Base-by-base conservation (phyloP, 805 yeast genomes). In the Ogataea nakhonphanomensis region DNA sequence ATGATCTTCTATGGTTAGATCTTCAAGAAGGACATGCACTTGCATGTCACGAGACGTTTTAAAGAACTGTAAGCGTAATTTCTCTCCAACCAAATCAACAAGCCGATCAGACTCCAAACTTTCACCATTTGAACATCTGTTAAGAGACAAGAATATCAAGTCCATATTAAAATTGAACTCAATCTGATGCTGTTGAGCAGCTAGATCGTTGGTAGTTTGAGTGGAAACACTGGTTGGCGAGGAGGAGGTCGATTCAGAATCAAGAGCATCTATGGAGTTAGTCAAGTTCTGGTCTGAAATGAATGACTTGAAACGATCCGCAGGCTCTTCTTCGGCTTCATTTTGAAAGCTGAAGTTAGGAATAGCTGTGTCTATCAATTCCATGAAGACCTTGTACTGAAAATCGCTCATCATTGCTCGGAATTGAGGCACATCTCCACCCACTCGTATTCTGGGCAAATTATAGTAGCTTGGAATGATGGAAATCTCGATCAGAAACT, bases 331-430 rank as follows among this genome's bases (percentile, higher is more conserved):
- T 6, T 47, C 49, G 9, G 41, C 40, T 14, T 23, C 42, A 6
- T 35, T 39, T n/a, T 44, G 48, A 13, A 46, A 32, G 12, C 68
- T 71, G 38, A 69, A 57, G 30, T 55, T 50, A 2, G 96, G 97
- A 8, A 88, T 70, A 14, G 82, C 76, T 8, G 69, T 74, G 35
- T 83, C 84, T 25, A 91, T 66, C 31, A 91, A 65, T 42, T 80
- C 78, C 91, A 93, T 81, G 54, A 93, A 67, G 1, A 88, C 78
- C 59, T 88, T 85, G 64, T 95, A 95, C 58, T 95, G 96, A 53
- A 80, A 84, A 58, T 93, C 98, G 51, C 86, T 86, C 54, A 93
- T 59, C 23, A 84, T 74, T 4, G 93, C 79, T 23, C 72, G 71
- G 45, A 95, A 71, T 24, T 66, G 66, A 0, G 96, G 95, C 10